Evolutionary conservation across 345 rosid genomes (phyloP), one percentile per base, ranked within the genome.

Genomic region (Draba incana): DNA sequence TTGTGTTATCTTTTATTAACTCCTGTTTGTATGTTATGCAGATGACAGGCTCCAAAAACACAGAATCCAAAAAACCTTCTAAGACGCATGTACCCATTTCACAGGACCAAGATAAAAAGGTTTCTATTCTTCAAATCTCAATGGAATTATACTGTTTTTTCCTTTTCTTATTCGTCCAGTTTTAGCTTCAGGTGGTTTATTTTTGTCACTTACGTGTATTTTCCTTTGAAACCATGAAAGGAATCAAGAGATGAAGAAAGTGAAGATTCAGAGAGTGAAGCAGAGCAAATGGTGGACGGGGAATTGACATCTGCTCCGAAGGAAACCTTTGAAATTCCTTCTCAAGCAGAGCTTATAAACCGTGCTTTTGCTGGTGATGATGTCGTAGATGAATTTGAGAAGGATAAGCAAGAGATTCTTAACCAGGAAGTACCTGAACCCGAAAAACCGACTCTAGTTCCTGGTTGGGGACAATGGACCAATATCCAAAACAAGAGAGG

Each of bases 381-480:
- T 43, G 97, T 91, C 20, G 83, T 74, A 41, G 92, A 85, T 10
- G 96, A 91, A 64, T 94, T 94, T 71, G 83, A 77, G 64, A 87
- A 86, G 79, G 86, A 84, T 41, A 94, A 89, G 67, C 75, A 76
- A 77, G 88, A 84, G 53, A 61, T 86, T 57, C 69, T 94, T 74
- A 86, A 85, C 33, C 80, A 78, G 75, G 97, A 89, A 75, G 84
- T 82, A 50, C 97, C 95, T 41, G 86, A 89, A 71, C 90, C 92
- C 4, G 96, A 94, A 67, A 87, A 89, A 63, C 97, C 92, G 4
- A 79, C 83, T 80, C 43, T 83, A 62, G 77, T 89, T 57, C 97
- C 96, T 24, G 97, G 96, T 57, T 89, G 97, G 97, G 97, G 97
- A 58, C 88, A 94, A 57, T 94, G 97, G 97, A 87, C 92, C 11